These are phyloP conservation scores for Pseudevernia furfuracea DNA, from an alignment of 495 filamentous ascomycete species.

Conservation along the genomic window DNA sequence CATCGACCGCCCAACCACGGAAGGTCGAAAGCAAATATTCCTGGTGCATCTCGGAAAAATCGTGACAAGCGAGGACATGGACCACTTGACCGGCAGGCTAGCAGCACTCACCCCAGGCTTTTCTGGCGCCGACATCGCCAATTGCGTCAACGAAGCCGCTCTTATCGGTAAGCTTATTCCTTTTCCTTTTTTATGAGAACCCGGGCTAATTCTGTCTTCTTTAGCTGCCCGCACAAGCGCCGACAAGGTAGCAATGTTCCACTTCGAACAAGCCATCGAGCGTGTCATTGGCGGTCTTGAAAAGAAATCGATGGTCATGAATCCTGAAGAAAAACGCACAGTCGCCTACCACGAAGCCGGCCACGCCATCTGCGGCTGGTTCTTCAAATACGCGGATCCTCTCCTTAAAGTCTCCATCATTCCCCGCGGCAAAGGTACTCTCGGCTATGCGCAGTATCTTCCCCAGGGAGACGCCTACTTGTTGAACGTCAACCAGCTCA, in stretches of 20 bases:
- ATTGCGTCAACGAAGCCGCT: conserved; percentile 95
- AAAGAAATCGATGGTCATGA: conserved; percentile 89
- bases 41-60: conserved; percentile 87
- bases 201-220: conserved; percentile 30
- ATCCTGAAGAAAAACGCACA: conserved; percentile 84
- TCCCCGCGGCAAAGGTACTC: conserved; percentile 82
- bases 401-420: conserved; percentile 98
- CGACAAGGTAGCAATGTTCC: conserved; percentile 66
- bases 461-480: conserved; percentile 83
- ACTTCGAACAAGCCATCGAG: conserved; percentile 97
- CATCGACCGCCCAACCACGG: conserved; percentile 93
- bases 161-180: conserved; percentile 69
- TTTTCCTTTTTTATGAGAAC: background rate
- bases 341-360: conserved; percentile 98
- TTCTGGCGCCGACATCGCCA: conserved; percentile 94
- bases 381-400: conserved; percentile 89
- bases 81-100: conserved; percentile 76
- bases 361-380: conserved; percentile 98
- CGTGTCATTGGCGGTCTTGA: conserved; percentile 93
- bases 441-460: conserved; percentile 97
- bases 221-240: conserved; percentile 77
- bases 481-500: conserved; percentile 89
- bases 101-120: conserved; percentile 92
- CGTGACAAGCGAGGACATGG: conserved; percentile 79
- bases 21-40: conserved; percentile 94